Base-by-base conservation (phyloP, 192 early-diverging fungal genomes). In the Podila verticillata region DNA sequence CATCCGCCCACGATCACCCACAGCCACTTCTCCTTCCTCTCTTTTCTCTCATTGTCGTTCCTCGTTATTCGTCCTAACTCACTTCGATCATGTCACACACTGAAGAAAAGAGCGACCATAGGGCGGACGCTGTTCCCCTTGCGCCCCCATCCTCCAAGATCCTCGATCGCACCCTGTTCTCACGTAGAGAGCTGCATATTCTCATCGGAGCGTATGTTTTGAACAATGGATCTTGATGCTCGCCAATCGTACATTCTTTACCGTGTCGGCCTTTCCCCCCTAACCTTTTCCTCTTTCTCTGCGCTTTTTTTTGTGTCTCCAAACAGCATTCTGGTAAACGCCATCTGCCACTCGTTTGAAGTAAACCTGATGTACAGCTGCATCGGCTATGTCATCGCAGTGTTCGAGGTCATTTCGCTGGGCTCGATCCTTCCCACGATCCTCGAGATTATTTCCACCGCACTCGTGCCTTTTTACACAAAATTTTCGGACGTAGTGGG, bases 401-500 rank as follows among this genome's bases (percentile, higher is more conserved):
- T 44, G 4, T 65, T 73, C 26, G 24, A 58, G 29, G 20, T 39
- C 57, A 22, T 56, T 29, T 65, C 71, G 2, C 30, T 73, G 28
- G 63, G 26, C 26, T 58, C 13, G 0, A 48, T 73, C 44, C 34
- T 73, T 36, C 71, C 71, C 17, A 73, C 63, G 0, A 73, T 73
- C 29, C 63, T 73, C 19, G 54, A 73, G 63, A 73, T 73, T 49
- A 36, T 73, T 0, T 17, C 35, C 8, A 56, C 71, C 1, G 71
- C 71, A 3, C 44, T 73, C 3, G 71, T 73, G 5, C 71, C 71
- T 0, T 73, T 73, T 35, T 73, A 65, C 35, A 65, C 47, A 24
- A 73, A 73, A 22, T 22, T 73, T n/a, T 73, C 71, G 1, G 71
- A 73, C 31, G 71, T 73, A 1, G 44, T 65, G 19, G 71, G 71